A percentile compares a stretch with the other conserved stretches of the same genome.
phyloP scores from a whole-genome alignment of 1,284 basidiomycete genomes.

The Fomes fomentarius region DNA sequence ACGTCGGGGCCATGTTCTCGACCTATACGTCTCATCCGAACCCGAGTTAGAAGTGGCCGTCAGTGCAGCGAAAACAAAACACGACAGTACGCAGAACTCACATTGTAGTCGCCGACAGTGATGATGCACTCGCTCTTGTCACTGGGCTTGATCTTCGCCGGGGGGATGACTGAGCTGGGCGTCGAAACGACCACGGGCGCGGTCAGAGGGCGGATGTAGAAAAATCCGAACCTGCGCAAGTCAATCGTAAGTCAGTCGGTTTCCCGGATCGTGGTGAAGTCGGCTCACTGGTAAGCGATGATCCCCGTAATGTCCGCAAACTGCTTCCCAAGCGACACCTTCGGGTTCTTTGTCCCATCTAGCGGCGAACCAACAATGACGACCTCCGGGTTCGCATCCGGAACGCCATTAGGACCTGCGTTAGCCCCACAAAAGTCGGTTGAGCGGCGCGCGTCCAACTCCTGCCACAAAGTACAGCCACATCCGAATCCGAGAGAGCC shows the following conservation, averaged over 20 bases:
- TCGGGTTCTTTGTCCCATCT: slow-evolving; percentile 56
- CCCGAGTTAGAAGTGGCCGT: too few relatives aligned
- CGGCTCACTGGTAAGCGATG: slow-evolving; percentile 46
- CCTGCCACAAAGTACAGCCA: too few relatives aligned
- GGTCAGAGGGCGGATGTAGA: slow-evolving; percentile 56
- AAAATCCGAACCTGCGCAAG: slow-evolving; percentile 45
- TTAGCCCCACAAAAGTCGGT: background rate
- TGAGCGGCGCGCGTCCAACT: too few relatives aligned
- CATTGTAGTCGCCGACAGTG: slow-evolving; percentile 64
- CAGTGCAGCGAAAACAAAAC: too few relatives aligned
- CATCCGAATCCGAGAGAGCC: too few relatives aligned
- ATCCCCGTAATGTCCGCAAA: slow-evolving; percentile 60
- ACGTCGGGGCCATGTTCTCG: slow-evolving; percentile 57
- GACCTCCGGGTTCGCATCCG: slow-evolving; percentile 60
- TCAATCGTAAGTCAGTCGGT: background rate
- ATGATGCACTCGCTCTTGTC: slow-evolving; percentile 32
- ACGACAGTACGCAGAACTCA: too few relatives aligned
- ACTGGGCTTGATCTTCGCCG: slow-evolving; percentile 48
- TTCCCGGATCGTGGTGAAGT: background rate
- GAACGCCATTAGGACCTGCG: slow-evolving; percentile 49
- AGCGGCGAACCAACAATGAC: slow-evolving; percentile 57
- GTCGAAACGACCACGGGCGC: slow-evolving; percentile 50
- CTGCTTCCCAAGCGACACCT: slow-evolving; percentile 49
- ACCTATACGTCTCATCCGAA: slow-evolving; percentile 40
- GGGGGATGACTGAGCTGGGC: slow-evolving; percentile 39